Conservation (phyloP, 1,284 basidiomycete species). For the Malassezia psittaci region DNA sequence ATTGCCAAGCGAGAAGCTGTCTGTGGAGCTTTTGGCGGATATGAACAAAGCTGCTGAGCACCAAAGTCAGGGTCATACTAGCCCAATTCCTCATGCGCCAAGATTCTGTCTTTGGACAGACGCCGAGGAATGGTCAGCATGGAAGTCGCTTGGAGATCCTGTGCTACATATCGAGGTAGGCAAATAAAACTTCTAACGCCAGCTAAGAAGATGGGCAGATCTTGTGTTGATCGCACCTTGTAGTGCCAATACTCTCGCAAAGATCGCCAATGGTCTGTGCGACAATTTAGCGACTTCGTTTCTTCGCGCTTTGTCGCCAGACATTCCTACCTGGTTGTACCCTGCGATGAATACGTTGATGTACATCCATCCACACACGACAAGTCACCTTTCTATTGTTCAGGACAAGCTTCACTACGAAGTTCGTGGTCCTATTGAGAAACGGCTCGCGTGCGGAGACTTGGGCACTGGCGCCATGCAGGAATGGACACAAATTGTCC, state of each 20-base stretch:
- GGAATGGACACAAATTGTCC: conserved; percentile 37
- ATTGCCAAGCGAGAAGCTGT: conserved; percentile 8
- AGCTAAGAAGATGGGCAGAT: conserved; percentile 85
- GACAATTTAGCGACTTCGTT: conserved; percentile 89
- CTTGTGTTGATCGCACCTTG: conserved; percentile 86
- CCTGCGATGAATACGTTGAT: conserved; percentile 98
- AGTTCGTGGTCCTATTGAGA: conserved; percentile 74
- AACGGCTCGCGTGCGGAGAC: conserved; percentile 83
- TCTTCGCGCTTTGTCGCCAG: conserved; percentile 70
- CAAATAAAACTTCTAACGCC: neutral
- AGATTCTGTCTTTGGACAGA: conserved; percentile 69
- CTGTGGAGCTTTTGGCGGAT: conserved; percentile 18
- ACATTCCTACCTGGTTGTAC: conserved; percentile 74
- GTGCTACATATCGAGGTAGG: conserved; percentile 77
- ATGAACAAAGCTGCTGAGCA: conserved; percentile 23
- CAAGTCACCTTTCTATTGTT: conserved; percentile 64
- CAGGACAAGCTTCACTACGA: conserved; percentile 61
- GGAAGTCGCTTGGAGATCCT: conserved; percentile 71
- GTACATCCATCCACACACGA: conserved; percentile 88
- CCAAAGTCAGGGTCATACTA: neutral
- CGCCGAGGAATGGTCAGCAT: conserved; percentile 72
- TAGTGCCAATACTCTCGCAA: conserved; percentile 86
- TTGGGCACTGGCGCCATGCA: conserved; percentile 55
- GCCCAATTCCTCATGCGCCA: conserved; percentile 15
- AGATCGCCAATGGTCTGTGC: conserved; percentile 75